A percentile compares a stretch with the other conserved stretches of the same genome.
Evolutionary conservation across 2,329 filamentous ascomycete genomes (phyloP).

Genomic region (Colletotrichum brevisporum): DNA sequence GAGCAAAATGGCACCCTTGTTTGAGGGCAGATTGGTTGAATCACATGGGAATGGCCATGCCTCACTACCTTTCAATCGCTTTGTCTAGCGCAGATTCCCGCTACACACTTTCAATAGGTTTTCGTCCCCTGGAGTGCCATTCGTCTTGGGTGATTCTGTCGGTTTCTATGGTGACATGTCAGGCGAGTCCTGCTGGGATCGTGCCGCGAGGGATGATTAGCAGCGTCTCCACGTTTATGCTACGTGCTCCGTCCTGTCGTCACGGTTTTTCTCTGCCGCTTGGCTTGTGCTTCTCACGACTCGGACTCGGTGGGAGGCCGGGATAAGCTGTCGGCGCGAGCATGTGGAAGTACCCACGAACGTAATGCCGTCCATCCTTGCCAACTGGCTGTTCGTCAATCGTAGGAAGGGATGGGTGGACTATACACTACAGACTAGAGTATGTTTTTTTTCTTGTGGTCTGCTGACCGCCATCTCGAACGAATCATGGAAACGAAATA

Average conservation of each 20-base stretch:
- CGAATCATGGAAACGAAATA: no score
- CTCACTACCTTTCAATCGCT: constrained; percentile 10
- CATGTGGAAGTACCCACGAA: background rate
- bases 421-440: no score
- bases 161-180: background rate
- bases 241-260: constrained; percentile 10
- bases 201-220: constrained; percentile 8
- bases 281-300: background rate
- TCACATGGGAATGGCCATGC: constrained; percentile 39
- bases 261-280: background rate
- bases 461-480: no score
- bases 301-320: background rate
- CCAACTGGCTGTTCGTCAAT: no score
- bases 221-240: constrained; percentile 12
- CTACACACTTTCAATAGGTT: constrained; percentile 38
- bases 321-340: constrained; percentile 2
- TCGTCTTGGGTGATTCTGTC: background rate
- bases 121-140: constrained; percentile 16
- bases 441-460: no score
- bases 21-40: constrained; percentile 34
- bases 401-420: no score
- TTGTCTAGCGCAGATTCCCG: constrained; percentile 34
- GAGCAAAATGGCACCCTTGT: constrained; percentile 24
- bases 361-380: no score
- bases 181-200: constrained; percentile 5